Conservation (phyloP, 2,329 filamentous ascomycete species). For the Lecanicillium sp. region DNA sequence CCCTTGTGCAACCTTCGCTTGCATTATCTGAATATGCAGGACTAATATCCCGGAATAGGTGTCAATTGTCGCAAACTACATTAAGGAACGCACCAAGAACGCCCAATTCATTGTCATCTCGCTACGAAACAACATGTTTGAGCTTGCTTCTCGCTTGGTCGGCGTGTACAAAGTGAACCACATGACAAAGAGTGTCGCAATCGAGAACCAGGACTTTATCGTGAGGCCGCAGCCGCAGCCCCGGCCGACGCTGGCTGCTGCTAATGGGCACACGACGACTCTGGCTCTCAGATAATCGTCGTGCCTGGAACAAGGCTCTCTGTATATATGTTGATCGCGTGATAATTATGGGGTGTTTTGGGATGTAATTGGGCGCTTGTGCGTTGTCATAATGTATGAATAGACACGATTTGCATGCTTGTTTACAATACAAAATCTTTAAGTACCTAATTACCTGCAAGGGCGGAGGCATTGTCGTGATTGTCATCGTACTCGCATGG, state of each 20-base stretch:
- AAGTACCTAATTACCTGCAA: too few relatives aligned
- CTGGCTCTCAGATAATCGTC: constrained; percentile 26
- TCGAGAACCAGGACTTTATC: constrained; percentile 78
- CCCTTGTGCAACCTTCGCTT: constrained; percentile 9
- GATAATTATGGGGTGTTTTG: background rate
- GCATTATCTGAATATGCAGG: too few relatives aligned
- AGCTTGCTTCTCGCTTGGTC: constrained; percentile 88
- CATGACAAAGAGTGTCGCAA: constrained; percentile 90
- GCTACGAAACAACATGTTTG: constrained; percentile 98
- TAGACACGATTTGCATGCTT: too few relatives aligned
- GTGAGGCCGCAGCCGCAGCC: constrained; percentile 26
- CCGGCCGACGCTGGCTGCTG: constrained; percentile 13
- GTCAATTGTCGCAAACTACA: constrained; percentile 96
- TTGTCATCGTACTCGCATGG: too few relatives aligned
- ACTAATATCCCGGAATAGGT: constrained; percentile 46
- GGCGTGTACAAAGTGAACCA: constrained; percentile 99
- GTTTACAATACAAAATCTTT: too few relatives aligned
- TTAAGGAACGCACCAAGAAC: constrained; percentile 98
- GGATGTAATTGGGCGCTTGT: background rate
- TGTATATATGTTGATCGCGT: constrained; percentile 8
- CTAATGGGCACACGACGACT: constrained; percentile 22
- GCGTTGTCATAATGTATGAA: too few relatives aligned
- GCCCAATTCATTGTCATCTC: constrained; percentile 99
- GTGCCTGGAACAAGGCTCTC: too few relatives aligned
- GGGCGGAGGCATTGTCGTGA: too few relatives aligned